Evolutionary conservation across 306 rosid genomes (phyloP), one percentile per base, ranked within the genome.

Genomic region (Dicorynia guianensis): DNA sequence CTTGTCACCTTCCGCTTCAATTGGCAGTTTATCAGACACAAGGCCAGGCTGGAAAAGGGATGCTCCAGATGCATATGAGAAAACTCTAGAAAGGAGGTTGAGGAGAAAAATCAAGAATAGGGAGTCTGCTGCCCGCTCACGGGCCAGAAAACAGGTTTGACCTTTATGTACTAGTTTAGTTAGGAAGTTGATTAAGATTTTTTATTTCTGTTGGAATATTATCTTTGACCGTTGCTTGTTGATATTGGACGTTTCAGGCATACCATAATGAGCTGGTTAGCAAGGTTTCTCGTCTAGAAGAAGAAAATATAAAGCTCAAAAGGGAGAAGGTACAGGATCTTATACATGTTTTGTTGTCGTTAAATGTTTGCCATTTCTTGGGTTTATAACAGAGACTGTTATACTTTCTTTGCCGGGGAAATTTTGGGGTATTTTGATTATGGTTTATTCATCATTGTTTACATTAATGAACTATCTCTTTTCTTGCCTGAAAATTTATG

Each of bases 91-190:
- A 34, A 89, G 97, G 80, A 92, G 96, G 84, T 72, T 88, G 75
- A 92, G 69, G 79, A 92, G 97, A 79, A 92, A 89, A 77, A 92
- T 92, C 77, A 92, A 90, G 90, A 92, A 92, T 69, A 83, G 97
- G 85, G 97, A 92, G 81, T 92, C 97, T 44, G 97, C 93, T 13
- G 97, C 96, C 0, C 93, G 96, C 2, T 92, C 97, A 66, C 88
- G 97, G 15, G 97, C 96, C 9, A 87, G 93, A 80, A 92, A 92
- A 76, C 97, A 92, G 92, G 97, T 92, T 69, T 69, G 35, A n/a
- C 38, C 60, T 42, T 72, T 43, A 17, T 55, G 15, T 19, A 12
- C 55, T 61, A 4, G 56, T 35, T 64, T 63, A 55, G 60, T 71
- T 42, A 34, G 1, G 67, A 42, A 53, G 30, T 79, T 54, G 4